Conservation (phyloP, 1,284 basidiomycete genomes). For the Sutorius eximius region DNA sequence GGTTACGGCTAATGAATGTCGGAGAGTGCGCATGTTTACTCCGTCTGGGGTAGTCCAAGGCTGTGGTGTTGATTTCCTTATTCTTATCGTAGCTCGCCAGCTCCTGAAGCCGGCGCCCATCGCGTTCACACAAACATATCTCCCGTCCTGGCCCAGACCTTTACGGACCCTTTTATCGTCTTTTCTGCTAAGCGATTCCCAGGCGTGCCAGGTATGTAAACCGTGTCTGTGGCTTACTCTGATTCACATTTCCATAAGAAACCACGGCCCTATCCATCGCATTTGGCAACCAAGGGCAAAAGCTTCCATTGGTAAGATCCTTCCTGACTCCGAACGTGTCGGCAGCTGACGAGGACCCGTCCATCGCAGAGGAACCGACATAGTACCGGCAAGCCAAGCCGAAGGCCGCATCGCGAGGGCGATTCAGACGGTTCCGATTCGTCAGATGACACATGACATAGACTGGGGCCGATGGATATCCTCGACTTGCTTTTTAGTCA, state of each 20-base stretch:
- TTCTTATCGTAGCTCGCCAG: constrained; percentile 55
- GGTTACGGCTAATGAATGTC: constrained; percentile 82
- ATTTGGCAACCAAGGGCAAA: constrained; percentile 90
- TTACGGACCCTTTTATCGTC: constrained; percentile 87
- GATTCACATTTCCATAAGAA: constrained; percentile 44
- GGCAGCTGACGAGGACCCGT: constrained; percentile 28
- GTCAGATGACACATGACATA: constrained; percentile 40
- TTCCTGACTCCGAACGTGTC: constrained; percentile 23
- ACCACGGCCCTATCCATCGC: constrained; percentile 87
- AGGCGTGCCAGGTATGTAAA: constrained; percentile 76
- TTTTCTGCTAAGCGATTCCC: constrained; percentile 92
- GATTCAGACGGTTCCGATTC: constrained; percentile 53
- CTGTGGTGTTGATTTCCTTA: constrained; percentile 25
- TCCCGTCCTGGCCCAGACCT: constrained; percentile 79
- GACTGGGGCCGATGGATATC: constrained; percentile 11
- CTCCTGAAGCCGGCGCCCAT: constrained; percentile 66
- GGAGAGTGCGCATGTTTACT: constrained; percentile 63
- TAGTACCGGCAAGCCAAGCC: constrained; percentile 55
- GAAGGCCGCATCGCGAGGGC: constrained; percentile 46
- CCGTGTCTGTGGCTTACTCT: constrained; percentile 11
- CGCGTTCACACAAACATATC: constrained; percentile 63
- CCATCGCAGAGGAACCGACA: constrained; percentile 64
- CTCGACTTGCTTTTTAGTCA: constrained; percentile 12
- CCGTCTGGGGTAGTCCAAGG: constrained; percentile 13
- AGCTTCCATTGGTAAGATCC: constrained; percentile 74